A percentile compares a stretch with the other conserved stretches of the same genome.
Evolutionary conservation across 768 basidiomycete species (phyloP).

Genomic region (Pilatotrama ljubarskyi): DNA sequence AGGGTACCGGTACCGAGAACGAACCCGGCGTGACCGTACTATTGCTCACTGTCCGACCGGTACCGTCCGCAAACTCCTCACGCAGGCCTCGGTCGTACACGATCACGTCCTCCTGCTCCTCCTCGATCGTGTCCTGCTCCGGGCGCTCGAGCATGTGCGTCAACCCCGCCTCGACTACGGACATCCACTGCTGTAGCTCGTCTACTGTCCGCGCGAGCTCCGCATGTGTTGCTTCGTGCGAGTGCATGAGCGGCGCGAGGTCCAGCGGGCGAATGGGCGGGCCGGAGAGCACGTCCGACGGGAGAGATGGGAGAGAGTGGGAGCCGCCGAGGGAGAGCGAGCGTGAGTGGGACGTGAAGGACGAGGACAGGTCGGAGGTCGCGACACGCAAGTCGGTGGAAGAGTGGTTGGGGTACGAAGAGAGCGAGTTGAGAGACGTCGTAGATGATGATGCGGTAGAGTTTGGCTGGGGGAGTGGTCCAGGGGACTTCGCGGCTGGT

Average conservation of each 20-base stretch:
- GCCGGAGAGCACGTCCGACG: constrained; percentile 32
- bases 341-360: constrained; percentile 22
- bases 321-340: constrained; percentile 28
- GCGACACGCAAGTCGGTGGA: constrained; percentile 23
- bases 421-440: constrained; percentile 40
- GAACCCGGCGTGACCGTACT: constrained; percentile 8
- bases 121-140: constrained; percentile 55
- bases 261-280: constrained; percentile 68
- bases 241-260: constrained; percentile 54
- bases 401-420: constrained; percentile 30
- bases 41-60: constrained; percentile 8
- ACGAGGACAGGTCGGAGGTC: constrained; percentile 18
- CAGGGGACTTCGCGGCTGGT: constrained; percentile 36
- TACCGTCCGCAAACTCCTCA: constrained; percentile 3
- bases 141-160: constrained; percentile 60
- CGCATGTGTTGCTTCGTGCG: constrained; percentile 57
- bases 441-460: constrained; percentile 40
- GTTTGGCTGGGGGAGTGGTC: constrained; percentile 21
- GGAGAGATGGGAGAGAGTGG: constrained; percentile 23
- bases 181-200: constrained; percentile 75
- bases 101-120: constrained; percentile 43
- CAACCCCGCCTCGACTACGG: constrained; percentile 71
- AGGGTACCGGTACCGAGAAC: constrained; percentile 13
- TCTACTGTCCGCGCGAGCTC: constrained; percentile 76
- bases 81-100: constrained; percentile 7